Evolutionary conservation across 257 asterid species (phyloP).

Genomic region (Primulina huaijiensis): DNA sequence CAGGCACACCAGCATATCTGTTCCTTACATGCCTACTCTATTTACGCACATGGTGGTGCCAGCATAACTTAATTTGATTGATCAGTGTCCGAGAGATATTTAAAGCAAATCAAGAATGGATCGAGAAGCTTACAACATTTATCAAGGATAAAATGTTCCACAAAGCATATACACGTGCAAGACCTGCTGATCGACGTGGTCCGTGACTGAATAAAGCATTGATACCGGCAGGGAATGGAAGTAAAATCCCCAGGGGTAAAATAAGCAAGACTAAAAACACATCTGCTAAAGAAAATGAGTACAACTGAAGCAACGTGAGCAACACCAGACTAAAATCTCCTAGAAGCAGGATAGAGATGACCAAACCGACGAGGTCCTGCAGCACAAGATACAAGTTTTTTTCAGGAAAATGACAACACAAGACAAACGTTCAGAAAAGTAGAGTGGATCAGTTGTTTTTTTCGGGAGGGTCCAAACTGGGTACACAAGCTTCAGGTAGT

Average conservation of each 20-base stretch:
- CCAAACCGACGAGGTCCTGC: slow-evolving; percentile 99
- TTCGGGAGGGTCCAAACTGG: background rate
- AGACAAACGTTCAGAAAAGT: background rate
- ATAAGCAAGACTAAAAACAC: slow-evolving; percentile 84
- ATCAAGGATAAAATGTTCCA: slow-evolving; percentile 88
- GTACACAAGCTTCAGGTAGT: background rate
- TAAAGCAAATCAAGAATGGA: background rate
- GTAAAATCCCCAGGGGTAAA: slow-evolving; percentile 84
- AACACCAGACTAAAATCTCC: slow-evolving; percentile 97
- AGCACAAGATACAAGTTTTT: slow-evolving; percentile 21
- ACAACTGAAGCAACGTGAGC: slow-evolving; percentile 96
- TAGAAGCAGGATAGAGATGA: slow-evolving; percentile 86
- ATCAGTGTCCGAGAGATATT: background rate
- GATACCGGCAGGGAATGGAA: slow-evolving; percentile 98
- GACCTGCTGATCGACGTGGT: slow-evolving; percentile 93
- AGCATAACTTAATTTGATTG: background rate
- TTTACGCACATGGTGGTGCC: too few species aligned
- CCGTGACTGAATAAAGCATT: slow-evolving; percentile 97
- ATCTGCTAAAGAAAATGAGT: slow-evolving; percentile 79
- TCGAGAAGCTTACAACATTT: slow-evolving; percentile 67
- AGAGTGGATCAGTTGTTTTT: background rate
- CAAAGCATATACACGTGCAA: slow-evolving; percentile 93
- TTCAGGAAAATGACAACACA: slow-evolving; percentile 11
- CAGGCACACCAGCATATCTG: too few species aligned
- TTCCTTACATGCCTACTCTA: too few species aligned